Evolutionary conservation across 345 rosid genomes (phyloP), one percentile per base, ranked within the genome.

Genomic region (Turnera subulata): DNA sequence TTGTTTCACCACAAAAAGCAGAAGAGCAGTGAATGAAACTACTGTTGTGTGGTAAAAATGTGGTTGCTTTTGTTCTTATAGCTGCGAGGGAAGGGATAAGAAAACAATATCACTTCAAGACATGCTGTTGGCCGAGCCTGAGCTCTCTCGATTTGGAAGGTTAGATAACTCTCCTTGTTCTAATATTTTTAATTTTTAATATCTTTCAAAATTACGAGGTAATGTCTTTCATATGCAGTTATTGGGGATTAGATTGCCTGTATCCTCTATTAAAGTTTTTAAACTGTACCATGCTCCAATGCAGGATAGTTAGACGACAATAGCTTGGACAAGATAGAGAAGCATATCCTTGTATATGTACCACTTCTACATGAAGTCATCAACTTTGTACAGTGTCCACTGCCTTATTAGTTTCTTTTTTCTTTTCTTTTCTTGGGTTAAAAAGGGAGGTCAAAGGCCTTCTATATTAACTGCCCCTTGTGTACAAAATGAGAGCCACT

Each of bases 141-240:
- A 83, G 79, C 90, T 94, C 46, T 80, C 80, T 53, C 75, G 71
- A 57, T 68, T 88, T 51, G 99, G 96, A 80, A 94, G 95, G 99
- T 84, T 75, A 63, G 82, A 40, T 54, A n/a, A 22, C 22, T n/a
- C 0, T 51, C 9, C 50, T 48, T 23, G 11, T 12, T 45, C 32
- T 38, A n/a, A 13, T 38, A 10, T 19, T 1, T 38, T 20, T 23
- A n/a, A n/a, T n/a, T n/a, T n/a, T n/a, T n/a, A n/a, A n/a, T n/a
- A n/a, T n/a, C n/a, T n/a, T n/a, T n/a, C n/a, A n/a, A n/a, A n/a
- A n/a, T n/a, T n/a, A n/a, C n/a, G n/a, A n/a, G n/a, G n/a, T n/a
- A n/a, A n/a, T n/a, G n/a, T n/a, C n/a, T n/a, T n/a, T n/a, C n/a
- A n/a, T n/a, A n/a, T n/a, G n/a, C n/a, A n/a, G n/a, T n/a, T n/a